Percentiles rank a stretch among this genome's conserved stretches.
Evolutionary conservation across 2,329 filamentous ascomycete genomes (phyloP).

Genomic region (Verruconis gallopava): DNA sequence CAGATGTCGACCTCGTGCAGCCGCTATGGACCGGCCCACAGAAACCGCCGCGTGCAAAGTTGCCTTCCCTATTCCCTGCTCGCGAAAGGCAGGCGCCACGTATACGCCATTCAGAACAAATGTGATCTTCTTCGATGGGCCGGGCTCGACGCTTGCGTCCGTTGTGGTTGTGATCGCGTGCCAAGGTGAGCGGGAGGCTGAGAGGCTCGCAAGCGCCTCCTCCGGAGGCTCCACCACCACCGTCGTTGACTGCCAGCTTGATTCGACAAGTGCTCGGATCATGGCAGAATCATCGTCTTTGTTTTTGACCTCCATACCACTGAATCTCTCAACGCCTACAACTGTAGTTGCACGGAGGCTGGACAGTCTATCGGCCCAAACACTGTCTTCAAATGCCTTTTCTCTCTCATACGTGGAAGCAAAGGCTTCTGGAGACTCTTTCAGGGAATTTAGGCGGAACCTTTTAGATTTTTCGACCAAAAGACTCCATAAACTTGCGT

Average conservation of each 20-base stretch:
- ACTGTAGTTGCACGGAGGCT: slow-evolving; percentile 17
- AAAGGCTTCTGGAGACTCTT: slow-evolving; percentile 19
- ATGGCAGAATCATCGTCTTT: neutral
- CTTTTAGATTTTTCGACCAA: slow-evolving; percentile 7
- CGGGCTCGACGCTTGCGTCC: neutral
- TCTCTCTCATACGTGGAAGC: slow-evolving; percentile 19
- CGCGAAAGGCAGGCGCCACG: slow-evolving; percentile 7
- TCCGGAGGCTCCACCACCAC: slow-evolving; percentile 1
- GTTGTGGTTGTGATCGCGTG: neutral
- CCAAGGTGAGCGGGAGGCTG: slow-evolving; percentile 1
- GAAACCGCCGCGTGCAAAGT: neutral
- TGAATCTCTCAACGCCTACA: slow-evolving; percentile 11
- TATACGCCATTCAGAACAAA: slow-evolving; percentile 10
- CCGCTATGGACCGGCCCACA: neutral
- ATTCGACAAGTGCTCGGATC: slow-evolving; percentile 3
- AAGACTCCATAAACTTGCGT: neutral
- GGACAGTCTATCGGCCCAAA: slow-evolving; percentile 14
- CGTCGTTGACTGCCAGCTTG: slow-evolving; percentile 6
- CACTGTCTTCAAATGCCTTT: slow-evolving; percentile 12
- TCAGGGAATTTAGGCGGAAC: slow-evolving; percentile 18
- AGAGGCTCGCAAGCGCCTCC: neutral
- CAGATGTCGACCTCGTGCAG: neutral
- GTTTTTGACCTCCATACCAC: neutral
- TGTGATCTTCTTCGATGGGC: neutral
- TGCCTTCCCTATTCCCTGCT: neutral